Evolutionary conservation across 2,329 filamentous ascomycete genomes (phyloP).

Genomic region (Botrytis cinerea): DNA sequence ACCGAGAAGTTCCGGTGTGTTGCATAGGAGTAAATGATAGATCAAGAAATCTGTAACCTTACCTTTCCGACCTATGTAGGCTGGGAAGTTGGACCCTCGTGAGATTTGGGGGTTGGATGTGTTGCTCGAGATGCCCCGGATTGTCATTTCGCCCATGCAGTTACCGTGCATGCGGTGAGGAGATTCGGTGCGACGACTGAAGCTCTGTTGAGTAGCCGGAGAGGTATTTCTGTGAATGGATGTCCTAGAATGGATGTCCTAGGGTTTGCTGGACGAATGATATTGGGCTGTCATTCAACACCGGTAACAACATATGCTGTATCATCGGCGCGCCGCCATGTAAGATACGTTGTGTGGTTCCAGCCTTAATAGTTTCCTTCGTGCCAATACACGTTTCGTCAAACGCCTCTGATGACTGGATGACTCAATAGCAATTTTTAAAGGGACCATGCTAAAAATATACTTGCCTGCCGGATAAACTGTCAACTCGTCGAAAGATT

Average conservation of each 20-base stretch:
- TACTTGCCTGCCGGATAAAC: neutral
- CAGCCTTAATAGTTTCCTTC: constrained; percentile 5
- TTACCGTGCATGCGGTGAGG: neutral
- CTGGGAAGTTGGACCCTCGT: constrained; percentile 1
- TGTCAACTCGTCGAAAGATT: neutral
- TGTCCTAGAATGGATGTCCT: neutral
- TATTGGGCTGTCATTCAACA: neutral
- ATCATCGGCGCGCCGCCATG: neutral
- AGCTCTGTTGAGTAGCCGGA: neutral
- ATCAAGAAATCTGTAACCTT: neutral
- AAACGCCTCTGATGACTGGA: constrained; percentile 10
- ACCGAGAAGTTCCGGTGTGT: neutral
- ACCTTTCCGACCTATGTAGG: neutral
- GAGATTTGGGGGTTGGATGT: constrained; percentile 1
- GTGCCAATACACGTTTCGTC: constrained; percentile 12
- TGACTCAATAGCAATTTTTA: neutral
- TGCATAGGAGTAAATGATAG: constrained; percentile 15
- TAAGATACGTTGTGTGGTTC: constrained; percentile 3
- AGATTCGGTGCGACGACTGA: neutral
- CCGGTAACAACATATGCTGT: constrained; percentile 8
- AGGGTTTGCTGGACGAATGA: neutral
- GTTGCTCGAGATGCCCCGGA: constrained; percentile 1
- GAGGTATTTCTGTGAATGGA: neutral
- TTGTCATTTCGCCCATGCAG: neutral
- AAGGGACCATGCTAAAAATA: constrained; percentile 15